Evolutionary conservation across 495 filamentous ascomycete genomes (phyloP), one percentile per base, ranked within the genome.

Genomic region (Daldinia caldariorum): DNA sequence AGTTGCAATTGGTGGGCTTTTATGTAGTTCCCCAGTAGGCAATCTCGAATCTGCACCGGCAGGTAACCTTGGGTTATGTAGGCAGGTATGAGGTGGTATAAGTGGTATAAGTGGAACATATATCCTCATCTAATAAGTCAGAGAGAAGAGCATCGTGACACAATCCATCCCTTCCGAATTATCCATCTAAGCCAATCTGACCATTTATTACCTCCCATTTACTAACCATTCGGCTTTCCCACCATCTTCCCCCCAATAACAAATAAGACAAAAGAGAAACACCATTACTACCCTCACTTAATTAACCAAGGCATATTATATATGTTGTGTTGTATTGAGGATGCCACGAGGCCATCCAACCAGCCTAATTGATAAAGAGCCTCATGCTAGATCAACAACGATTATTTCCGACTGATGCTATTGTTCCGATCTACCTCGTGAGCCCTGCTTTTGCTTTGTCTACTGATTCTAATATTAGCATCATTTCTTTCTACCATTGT

Each of bases 331-430:
- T 58, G 70, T 72, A 72, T 72, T 35, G 54, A 31, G 31, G 57
- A 62, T 69, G 61, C 70, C 70, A 72, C 70, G 65, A 72, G 65
- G 70, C 62, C 70, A 59, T 65, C 65, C 60, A 67, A 58, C 50
- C 45, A 41, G 67, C 67, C 39, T 70, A 49, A 38, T 59, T 53
- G n/a, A 61, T 60, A 65, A 69, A 72, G 70, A 72, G 70, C 70
- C 70, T 72, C 70, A 72, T 72, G 61, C 58, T 54, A 65, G 65
- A 72, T 72, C 69, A 66, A 72, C 65, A 51, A 45, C 70, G 50
- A 61, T 68, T 69, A 67, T 72, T 68, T 43, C 64, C 64, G 64
- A 61, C 55, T 53, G 34, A 59, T 45, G 38, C 29, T 58, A 63
- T 62, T 60, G 18, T 60, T 55, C 63, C 69, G 63, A 71, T 66